Evolutionary conservation across 148 eudicot species (phyloP).

Genomic region (Dysphania ambrosioides): DNA sequence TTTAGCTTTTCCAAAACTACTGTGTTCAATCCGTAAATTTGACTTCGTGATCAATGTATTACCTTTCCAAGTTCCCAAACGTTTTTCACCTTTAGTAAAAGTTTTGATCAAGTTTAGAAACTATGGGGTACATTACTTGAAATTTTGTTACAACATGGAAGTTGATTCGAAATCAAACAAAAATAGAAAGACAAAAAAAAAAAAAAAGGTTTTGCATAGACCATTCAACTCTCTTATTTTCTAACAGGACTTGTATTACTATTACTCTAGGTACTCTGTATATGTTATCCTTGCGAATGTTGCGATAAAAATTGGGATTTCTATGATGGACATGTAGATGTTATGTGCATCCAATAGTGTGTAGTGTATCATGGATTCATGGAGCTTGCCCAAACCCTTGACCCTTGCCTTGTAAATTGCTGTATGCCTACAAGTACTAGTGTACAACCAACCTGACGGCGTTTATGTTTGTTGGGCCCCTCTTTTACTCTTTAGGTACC

Average conservation of each 20-base stretch:
- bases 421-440: background rate
- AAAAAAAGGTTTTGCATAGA: background rate
- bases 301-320: too few species aligned
- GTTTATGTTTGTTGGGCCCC: conserved; percentile 13
- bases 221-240: background rate
- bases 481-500: background rate
- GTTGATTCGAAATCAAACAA: background rate
- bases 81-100: background rate
- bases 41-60: background rate
- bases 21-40: background rate
- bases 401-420: background rate
- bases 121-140: background rate
- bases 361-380: too few species aligned
- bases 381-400: background rate
- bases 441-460: conserved; percentile 15
- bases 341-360: too few species aligned
- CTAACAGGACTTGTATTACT: too few species aligned
- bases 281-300: background rate
- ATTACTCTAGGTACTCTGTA: too few species aligned
- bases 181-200: background rate
- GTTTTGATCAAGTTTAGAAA: background rate
- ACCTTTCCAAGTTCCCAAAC: background rate
- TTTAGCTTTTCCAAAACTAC: background rate
- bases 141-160: background rate
- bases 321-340: conserved; percentile 11